Evolutionary conservation across 2,329 filamentous ascomycete genomes (phyloP), one percentile per base, ranked within the genome.

Genomic region (Colletotrichum sp.): DNA sequence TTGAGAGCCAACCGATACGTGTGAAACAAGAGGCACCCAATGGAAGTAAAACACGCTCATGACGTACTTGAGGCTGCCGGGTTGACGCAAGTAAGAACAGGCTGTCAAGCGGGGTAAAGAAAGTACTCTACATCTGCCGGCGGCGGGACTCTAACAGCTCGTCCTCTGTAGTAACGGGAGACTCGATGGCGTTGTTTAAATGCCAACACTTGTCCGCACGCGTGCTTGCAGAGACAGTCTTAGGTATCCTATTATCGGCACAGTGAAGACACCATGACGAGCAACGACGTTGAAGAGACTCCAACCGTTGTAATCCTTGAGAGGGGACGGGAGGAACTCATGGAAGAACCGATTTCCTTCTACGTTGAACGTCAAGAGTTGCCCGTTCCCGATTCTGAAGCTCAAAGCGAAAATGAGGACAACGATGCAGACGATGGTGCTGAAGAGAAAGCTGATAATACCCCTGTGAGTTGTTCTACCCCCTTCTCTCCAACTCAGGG

Each of bases 331-430:
- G 2, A 51, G n/a, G 4, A 51, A 1, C 11, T 3, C 43, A 51
- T 21, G 43, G 43, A 51, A 51, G 43, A 47, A 8, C 3, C 6
- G n/a, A 47, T 47, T 6, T 8, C 43, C n/a, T 4, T 18, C 36
- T 7, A 47, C 18, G 3, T 1, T 21, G 43, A 21, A 51, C 43
- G 1, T 51, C n/a, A 21, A 51, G 43, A 0, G 21, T 1, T 51
- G 43, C 43, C n/a, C 13, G 43, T 1, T 8, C n/a, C n/a, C 11
- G 12, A n/a, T 0, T 21, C n/a, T 0, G 43, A 21, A 1, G 0
- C 43, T 0, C 43, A 21, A 51, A 51, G 11, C n/a, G 43, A 51
- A 51, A 11, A 51, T 24, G 11, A 13, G 43, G n/a, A 21, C n/a
- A 51, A 0, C 0, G 43, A 51, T 1, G 43, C 43, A 51, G 12